phyloP scores from a whole-genome alignment of 805 yeast species.

The Candida palmyrensis region DNA sequence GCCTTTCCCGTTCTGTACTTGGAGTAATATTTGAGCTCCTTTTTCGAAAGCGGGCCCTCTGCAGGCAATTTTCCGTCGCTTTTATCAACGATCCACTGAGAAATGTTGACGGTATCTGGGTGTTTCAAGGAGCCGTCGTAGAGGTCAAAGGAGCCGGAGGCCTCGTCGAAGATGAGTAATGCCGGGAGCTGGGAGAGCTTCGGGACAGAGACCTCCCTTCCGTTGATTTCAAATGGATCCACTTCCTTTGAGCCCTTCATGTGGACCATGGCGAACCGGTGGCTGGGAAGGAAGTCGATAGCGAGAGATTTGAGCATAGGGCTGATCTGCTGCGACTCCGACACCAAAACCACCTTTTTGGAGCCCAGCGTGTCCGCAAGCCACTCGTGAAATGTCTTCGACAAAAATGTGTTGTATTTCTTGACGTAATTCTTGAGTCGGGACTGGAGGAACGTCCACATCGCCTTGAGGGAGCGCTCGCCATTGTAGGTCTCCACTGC shows the following conservation, averaged over 20 bases:
- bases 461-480: conserved; percentile 50
- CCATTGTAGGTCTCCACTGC: conserved; percentile 58
- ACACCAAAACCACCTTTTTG: conserved; percentile 47
- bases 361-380: conserved; percentile 21
- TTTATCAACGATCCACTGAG: conserved; percentile 26
- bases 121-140: conserved; percentile 20
- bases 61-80: conserved; percentile 19
- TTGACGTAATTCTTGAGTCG: conserved; percentile 65
- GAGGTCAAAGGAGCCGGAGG: conserved; percentile 12
- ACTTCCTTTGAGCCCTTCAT: conserved; percentile 11
- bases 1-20: conserved; percentile 27
- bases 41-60: conserved; percentile 35
- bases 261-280: conserved; percentile 44
- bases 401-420: conserved; percentile 32
- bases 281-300: conserved; percentile 54
- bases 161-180: conserved; percentile 20
- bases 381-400: conserved; percentile 22
- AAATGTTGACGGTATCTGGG: conserved; percentile 23
- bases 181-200: conserved; percentile 19
- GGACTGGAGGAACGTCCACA: conserved; percentile 50
- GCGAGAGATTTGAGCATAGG: conserved; percentile 63
- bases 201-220: conserved; percentile 16
- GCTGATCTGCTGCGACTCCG: conserved; percentile 44
- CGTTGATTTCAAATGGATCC: conserved; percentile 12
- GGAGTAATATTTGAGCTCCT: conserved; percentile 21